A percentile compares a stretch with the other conserved stretches of the same genome.
phyloP scores from a whole-genome alignment of 2,329 filamentous ascomycete species.

The Septoria petroselini region DNA sequence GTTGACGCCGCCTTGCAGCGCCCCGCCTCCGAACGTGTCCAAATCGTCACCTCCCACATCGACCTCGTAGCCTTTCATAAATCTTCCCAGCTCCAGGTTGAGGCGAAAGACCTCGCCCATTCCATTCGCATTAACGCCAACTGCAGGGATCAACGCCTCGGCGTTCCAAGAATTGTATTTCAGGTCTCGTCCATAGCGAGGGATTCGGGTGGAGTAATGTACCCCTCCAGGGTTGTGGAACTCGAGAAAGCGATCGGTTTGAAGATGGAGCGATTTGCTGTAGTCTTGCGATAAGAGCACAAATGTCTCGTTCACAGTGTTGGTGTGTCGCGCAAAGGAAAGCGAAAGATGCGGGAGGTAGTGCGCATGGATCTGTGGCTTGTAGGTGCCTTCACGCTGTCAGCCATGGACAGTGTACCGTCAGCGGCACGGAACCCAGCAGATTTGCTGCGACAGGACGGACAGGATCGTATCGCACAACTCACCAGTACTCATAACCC shows the following conservation, averaged over 20 bases:
- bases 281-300: conserved; percentile 85
- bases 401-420: conserved; percentile 24
- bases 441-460: neutral
- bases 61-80: conserved; percentile 90
- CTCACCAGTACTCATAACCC: conserved; percentile 89
- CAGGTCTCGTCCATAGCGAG: conserved; percentile 86
- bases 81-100: conserved; percentile 86
- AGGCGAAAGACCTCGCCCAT: conserved; percentile 89
- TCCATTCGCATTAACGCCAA: conserved; percentile 81
- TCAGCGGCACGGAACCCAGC: conserved; percentile 18
- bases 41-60: conserved; percentile 84
- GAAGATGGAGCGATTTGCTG: conserved; percentile 88
- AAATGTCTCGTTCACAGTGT: conserved; percentile 87
- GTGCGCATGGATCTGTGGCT: conserved; percentile 91
- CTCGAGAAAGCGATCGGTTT: conserved; percentile 85
- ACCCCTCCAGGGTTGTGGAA: conserved; percentile 87
- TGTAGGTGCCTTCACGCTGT: conserved; percentile 55
- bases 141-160: conserved; percentile 81
- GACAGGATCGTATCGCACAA: neutral
- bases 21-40: conserved; percentile 61
- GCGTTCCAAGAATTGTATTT: conserved; percentile 77
- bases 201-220: conserved; percentile 85
- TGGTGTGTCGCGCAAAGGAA: conserved; percentile 90
- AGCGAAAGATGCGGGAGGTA: conserved; percentile 88
- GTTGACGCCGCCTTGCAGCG: conserved; percentile 81